A percentile compares a stretch with the other conserved stretches of the same genome.
Conservation (phyloP, 2,329 filamentous ascomycete genomes). For the Trichoderma arundinaceum region DNA sequence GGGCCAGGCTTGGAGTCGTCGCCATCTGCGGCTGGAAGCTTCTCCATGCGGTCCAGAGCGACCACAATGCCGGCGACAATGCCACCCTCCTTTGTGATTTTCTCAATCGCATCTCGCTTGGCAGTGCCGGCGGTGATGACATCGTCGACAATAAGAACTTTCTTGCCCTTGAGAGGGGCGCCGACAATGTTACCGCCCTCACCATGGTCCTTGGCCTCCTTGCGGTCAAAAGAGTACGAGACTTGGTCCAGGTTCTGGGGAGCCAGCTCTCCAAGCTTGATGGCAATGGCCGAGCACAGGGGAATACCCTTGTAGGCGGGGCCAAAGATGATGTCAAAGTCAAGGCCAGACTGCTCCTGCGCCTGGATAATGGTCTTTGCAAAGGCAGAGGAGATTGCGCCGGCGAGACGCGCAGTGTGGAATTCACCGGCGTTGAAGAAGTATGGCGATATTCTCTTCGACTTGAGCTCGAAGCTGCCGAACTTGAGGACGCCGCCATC, state of each 20-base stretch:
- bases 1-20: constrained; percentile 72
- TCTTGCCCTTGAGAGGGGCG: constrained; percentile 81
- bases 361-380: constrained; percentile 67
- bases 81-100: constrained; percentile 86
- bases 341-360: constrained; percentile 50
- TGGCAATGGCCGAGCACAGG: constrained; percentile 76
- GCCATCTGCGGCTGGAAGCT: constrained; percentile 66
- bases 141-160: constrained; percentile 90
- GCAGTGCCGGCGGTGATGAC: constrained; percentile 96
- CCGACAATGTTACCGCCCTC: constrained; percentile 95
- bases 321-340: constrained; percentile 87
- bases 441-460: constrained; percentile 88
- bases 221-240: constrained; percentile 91
- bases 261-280: constrained; percentile 75
- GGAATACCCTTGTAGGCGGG: constrained; percentile 98
- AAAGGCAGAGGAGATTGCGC: constrained; percentile 80
- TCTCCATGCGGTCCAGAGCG: constrained; percentile 86
- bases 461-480: constrained; percentile 88
- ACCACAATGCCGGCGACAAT: constrained; percentile 86
- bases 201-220: constrained; percentile 94
- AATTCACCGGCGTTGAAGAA: constrained; percentile 98
- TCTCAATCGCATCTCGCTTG: constrained; percentile 87
- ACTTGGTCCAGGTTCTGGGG: constrained; percentile 68
- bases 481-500: constrained; percentile 75
- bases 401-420: constrained; percentile 78